Conservation (phyloP, 2,329 filamentous ascomycete genomes). For the Penicillium sp. region DNA sequence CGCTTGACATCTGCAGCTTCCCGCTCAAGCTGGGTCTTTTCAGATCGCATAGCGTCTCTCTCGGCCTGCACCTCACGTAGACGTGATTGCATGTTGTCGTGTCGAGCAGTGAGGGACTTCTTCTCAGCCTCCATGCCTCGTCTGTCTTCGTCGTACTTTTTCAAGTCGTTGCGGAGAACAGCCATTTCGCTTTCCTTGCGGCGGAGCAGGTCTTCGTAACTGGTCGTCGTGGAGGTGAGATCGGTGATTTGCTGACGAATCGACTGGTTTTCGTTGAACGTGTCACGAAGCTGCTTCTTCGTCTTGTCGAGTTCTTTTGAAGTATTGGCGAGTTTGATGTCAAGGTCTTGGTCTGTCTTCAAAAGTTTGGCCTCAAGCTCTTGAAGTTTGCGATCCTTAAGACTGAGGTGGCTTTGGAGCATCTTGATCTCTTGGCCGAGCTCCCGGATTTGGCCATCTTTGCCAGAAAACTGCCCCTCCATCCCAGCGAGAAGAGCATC, state of each 20-base stretch:
- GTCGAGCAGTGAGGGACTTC: slow-evolving; percentile 68
- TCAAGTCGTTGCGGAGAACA: slow-evolving; percentile 80
- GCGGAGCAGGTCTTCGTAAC: slow-evolving; percentile 90
- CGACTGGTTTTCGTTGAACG: slow-evolving; percentile 77
- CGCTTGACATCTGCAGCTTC: slow-evolving; percentile 87
- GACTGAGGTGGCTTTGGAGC: slow-evolving; percentile 81
- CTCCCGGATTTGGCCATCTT: slow-evolving; percentile 73
- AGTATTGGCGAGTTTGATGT: slow-evolving; percentile 76
- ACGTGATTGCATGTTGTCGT: slow-evolving; percentile 73
- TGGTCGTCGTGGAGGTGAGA: slow-evolving; percentile 86
- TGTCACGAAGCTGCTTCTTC: slow-evolving; percentile 73
- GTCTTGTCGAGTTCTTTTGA: slow-evolving; percentile 77
- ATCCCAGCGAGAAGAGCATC: slow-evolving; percentile 72
- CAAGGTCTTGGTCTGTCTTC: slow-evolving; percentile 83
- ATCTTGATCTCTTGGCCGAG: slow-evolving; percentile 85
- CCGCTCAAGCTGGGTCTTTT: slow-evolving; percentile 80
- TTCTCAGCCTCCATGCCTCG: slow-evolving; percentile 78
- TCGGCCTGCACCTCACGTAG: slow-evolving; percentile 87
- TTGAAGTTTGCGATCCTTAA: slow-evolving; percentile 87
- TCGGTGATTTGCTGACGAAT: slow-evolving; percentile 84
- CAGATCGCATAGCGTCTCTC: slow-evolving; percentile 80
- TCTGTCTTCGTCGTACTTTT: slow-evolving; percentile 79
- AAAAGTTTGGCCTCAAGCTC: slow-evolving; percentile 84
- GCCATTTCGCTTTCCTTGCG: slow-evolving; percentile 92
- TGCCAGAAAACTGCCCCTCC: slow-evolving; percentile 69